Evolutionary conservation across 1,284 basidiomycete genomes (phyloP).

Genomic region (Trichosporon sp.): DNA sequence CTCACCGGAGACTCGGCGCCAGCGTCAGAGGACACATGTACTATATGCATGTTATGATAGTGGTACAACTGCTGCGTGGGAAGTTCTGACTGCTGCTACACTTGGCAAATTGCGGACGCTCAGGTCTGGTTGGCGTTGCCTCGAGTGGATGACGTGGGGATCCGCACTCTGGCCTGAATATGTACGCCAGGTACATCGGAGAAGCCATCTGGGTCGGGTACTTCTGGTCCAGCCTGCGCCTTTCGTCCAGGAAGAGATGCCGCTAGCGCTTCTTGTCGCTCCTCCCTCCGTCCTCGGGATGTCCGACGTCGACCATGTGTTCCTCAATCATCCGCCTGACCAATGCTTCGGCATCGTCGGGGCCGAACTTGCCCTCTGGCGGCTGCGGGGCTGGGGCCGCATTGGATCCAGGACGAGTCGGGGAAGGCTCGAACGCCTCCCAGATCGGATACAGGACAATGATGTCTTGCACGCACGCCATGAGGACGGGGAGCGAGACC

Average conservation of each 20-base stretch:
- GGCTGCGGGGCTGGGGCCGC: constrained; percentile 44
- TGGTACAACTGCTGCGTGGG: constrained; percentile 27
- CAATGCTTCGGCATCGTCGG: constrained; percentile 55
- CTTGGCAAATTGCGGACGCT: not conserved
- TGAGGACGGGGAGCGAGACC: constrained; percentile 76
- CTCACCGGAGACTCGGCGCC: not conserved
- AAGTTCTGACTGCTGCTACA: not conserved
- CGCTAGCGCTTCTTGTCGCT: constrained; percentile 17
- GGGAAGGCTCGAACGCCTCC: constrained; percentile 65
- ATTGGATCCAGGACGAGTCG: constrained; percentile 21
- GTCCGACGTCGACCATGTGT: constrained; percentile 65
- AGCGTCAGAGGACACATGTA: constrained; percentile 14
- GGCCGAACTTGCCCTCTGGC: constrained; percentile 42
- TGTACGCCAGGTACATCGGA: too few relatives aligned
- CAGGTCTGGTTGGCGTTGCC: too few relatives aligned
- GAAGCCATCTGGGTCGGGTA: too few relatives aligned
- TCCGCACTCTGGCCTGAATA: too few relatives aligned
- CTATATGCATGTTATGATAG: constrained; percentile 29
- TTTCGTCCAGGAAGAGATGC: too few relatives aligned
- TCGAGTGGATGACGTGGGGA: too few relatives aligned
- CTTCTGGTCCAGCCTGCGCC: too few relatives aligned
- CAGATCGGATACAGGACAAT: constrained; percentile 84
- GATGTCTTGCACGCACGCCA: constrained; percentile 89
- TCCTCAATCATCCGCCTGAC: constrained; percentile 70
- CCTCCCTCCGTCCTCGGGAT: constrained; percentile 56